A percentile compares a stretch with the other conserved stretches of the same genome.
These are phyloP conservation scores for Biscogniauxia marginata DNA, from an alignment of 2,329 filamentous ascomycete genomes.

Conservation along the genomic window DNA sequence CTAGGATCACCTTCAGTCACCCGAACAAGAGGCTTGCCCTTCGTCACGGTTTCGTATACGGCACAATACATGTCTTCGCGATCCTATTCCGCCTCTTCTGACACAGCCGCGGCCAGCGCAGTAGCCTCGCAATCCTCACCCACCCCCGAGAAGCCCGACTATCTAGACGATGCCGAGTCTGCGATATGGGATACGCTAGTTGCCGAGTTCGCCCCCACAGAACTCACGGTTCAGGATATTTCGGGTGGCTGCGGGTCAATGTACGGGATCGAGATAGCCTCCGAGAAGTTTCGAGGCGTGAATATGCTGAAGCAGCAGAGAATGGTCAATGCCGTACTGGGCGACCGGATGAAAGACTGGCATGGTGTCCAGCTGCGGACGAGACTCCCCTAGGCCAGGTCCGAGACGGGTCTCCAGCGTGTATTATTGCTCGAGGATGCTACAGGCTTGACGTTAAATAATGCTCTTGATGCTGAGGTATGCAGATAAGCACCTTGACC, in stretches of 20 bases:
- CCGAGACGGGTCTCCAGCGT: not conserved
- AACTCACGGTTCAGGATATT: constrained; percentile 70
- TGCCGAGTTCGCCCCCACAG: constrained; percentile 48
- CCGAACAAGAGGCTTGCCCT: constrained; percentile 7
- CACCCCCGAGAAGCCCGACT: constrained; percentile 43
- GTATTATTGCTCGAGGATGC: not conserved
- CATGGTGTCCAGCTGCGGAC: constrained; percentile 82
- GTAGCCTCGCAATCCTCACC: constrained; percentile 14
- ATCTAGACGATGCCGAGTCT: constrained; percentile 55
- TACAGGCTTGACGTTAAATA: not conserved
- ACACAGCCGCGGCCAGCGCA: constrained; percentile 28
- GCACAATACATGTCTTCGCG: not conserved
- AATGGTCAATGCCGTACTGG: constrained; percentile 72
- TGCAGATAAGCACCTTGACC: not conserved
- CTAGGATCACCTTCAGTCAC: constrained; percentile 1
- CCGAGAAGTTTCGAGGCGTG: constrained; percentile 67
- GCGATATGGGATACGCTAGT: constrained; percentile 56
- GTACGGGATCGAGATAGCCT: constrained; percentile 80
- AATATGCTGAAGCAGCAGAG: constrained; percentile 79
- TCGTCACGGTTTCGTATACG: not conserved
- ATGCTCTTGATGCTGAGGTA: not conserved
- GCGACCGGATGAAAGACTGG: constrained; percentile 76
- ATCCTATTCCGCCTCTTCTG: constrained; percentile 27
- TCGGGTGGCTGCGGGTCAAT: constrained; percentile 83
- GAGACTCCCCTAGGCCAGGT: constrained; percentile 42